Evolutionary conservation across 768 basidiomycete species (phyloP), one percentile per base, ranked within the genome.

Genomic region (Suillus plorans): DNA sequence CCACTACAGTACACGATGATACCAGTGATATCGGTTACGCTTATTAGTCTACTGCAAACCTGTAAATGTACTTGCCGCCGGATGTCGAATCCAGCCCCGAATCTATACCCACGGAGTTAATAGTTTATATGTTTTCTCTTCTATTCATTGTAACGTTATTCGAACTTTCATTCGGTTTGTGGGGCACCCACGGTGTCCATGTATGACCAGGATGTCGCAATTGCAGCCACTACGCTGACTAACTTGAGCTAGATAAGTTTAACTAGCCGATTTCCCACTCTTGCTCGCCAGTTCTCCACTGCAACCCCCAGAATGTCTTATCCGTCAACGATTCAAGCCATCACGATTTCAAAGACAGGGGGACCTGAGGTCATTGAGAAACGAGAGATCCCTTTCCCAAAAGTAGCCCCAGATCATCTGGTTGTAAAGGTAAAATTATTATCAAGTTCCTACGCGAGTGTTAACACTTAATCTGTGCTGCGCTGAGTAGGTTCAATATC

Each of bases 301-400:
- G 66, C 70, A 41, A 10, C 69, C 22, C 60, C 63, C n/a, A 68
- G 49, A 14, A 87, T 88, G 85, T 76, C 86, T 1, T 78, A 84
- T 61, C 91, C 90, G 1, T 70, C 80, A 41, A 89, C 81, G 10
- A 83, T 90, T 71, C 83, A 90, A 52, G 92, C 90, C 4, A 85
- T 93, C 66, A 85, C 86, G 63, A 89, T 94, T 73, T 74, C 85
- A 14, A 83, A 86, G 82, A 85, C 81, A 8, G 97, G 95, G 6
- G 91, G 87, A 7, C 74, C 89, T 36, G 92, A 96, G 60, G 91
- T 92, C 42, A 80, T 95, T 41, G 83, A 92, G 71, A 87, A 88
- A 73, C 84, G 81, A 8, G 79, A 76, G 4, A 76, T 89, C n/a
- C 86, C 90, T 1, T 90, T 93, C 68, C 91, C 92, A 1, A 75